Conservation (phyloP, 805 yeast genomes). For the Komagataella phaffii region DNA sequence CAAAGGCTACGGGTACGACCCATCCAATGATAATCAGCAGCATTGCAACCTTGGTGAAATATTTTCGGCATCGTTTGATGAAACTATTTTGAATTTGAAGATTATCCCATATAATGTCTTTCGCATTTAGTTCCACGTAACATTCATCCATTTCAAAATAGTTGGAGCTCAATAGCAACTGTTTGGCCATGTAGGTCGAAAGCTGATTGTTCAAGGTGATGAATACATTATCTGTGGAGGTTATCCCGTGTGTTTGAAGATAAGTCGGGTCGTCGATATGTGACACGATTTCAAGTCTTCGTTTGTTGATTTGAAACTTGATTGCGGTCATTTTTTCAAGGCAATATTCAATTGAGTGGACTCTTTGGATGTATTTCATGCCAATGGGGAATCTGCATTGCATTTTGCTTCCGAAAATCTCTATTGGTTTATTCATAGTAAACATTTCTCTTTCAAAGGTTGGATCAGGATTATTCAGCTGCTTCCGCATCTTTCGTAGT, state of each 20-base stretch:
- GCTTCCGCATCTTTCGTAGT: conserved; percentile 20
- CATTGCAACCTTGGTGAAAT: conserved; percentile 30
- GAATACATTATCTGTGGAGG: conserved; percentile 32
- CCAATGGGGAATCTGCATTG: neutral
- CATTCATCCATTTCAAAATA: conserved; percentile 29
- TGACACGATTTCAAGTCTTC: neutral
- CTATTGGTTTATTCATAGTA: conserved; percentile 10
- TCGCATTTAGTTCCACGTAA: conserved; percentile 42
- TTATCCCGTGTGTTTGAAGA: conserved; percentile 2
- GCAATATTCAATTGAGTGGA: neutral
- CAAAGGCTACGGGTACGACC: conserved; percentile 75
- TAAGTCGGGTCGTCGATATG: neutral
- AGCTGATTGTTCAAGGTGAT: conserved; percentile 43
- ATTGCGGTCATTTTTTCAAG: neutral
- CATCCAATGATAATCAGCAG: conserved; percentile 41
- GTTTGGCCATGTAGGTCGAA: conserved; percentile 53
- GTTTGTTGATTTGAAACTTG: neutral
- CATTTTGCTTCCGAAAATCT: conserved; percentile 1
- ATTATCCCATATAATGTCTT: conserved; percentile 65
- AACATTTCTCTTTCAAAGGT: conserved; percentile 2
- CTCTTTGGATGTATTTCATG: neutral
- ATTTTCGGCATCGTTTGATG: conserved; percentile 22
- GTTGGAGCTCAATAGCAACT: conserved; percentile 31
- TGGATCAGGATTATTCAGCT: conserved; percentile 5
- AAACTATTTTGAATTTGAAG: conserved; percentile 24